Base-by-base conservation (phyloP, 1,139 yeast species). In the Taiozyma onychis region DNA sequence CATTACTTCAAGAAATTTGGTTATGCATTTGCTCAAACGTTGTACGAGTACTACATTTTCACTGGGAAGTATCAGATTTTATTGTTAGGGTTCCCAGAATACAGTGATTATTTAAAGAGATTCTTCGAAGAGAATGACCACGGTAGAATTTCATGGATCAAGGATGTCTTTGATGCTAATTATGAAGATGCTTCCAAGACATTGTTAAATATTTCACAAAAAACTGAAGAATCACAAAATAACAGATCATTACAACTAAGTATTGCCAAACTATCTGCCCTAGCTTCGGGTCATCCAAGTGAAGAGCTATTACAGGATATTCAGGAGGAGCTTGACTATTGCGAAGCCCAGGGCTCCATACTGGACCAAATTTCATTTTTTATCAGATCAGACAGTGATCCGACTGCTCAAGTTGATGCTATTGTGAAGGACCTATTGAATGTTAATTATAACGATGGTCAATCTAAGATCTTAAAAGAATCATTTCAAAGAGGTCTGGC, bases 141-240 rank as follows among this genome's bases (percentile, higher is more conserved):
- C 47, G 78, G 80, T 4, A 70, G 75, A 43, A 76, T 88, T 44
- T 76, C 90, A 1, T 90, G 97, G 97, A 83, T 89, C 39, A 76
- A 81, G 52, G 78, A 85, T 51, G 66, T 88, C 21, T 63, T 78
- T 39, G 80, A 76, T 55, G 72, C 69, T 4, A 72, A 82, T 6
- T 85, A 75, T 61, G 54, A 53, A 4, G 61, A 65, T 3, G 93
- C 91, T 0, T 72, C 85, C 1, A 59, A 66, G 9, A 71, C 76
- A 0, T 68, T 88, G 27, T 54, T 69, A n/a, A 56, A 65, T 6
- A 73, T 80, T 8, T 74, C 79, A 4, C 60, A 68, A 9, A 62
- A 66, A n/a, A 59, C 64, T 3, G 73, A 71, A 24, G 81, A 77
- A 21, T 66, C 69, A 14, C 70, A 78, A 46, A 71, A 69, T 9